Evolutionary conservation across 257 asterid species (phyloP).

Genomic region (Solanum chilense): DNA sequence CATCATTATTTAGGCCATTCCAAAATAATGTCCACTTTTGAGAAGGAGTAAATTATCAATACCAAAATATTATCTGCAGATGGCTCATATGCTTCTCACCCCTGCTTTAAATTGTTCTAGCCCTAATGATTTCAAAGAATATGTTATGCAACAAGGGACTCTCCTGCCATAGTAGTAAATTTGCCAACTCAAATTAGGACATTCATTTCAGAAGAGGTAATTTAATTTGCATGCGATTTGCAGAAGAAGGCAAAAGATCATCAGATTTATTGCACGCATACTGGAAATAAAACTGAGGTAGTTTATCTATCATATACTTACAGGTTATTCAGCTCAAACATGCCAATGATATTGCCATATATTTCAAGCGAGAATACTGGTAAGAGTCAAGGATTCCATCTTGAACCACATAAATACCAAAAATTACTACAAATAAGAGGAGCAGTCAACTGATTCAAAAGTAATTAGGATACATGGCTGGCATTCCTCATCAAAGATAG

Average conservation of each 20-base stretch:
- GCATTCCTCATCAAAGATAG: constrained; percentile 70
- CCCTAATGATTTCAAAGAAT: background rate
- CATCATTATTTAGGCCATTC: background rate
- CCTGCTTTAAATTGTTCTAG: background rate
- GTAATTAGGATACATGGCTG: constrained; percentile 71
- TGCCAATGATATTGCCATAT: constrained; percentile 87
- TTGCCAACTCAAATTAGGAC: background rate
- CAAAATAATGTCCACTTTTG: background rate
- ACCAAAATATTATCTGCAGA: background rate
- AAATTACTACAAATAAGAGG: background rate
- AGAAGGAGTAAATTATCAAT: background rate
- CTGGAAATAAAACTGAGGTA: background rate
- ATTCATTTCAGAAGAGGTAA: background rate
- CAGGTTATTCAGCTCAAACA: constrained; percentile 99
- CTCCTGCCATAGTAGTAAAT: background rate
- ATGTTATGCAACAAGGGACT: background rate
- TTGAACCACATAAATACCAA: background rate
- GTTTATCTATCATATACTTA: constrained; percentile 26
- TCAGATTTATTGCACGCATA: background rate
- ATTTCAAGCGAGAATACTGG: constrained; percentile 82
- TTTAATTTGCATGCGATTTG: background rate
- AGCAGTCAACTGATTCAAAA: constrained; percentile 6
- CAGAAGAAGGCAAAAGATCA: background rate
- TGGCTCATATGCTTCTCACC: background rate
- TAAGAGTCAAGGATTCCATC: constrained; percentile 43